Evolutionary conservation across 2,329 filamentous ascomycete species (phyloP).

Genomic region (Leptographium flavum): DNA sequence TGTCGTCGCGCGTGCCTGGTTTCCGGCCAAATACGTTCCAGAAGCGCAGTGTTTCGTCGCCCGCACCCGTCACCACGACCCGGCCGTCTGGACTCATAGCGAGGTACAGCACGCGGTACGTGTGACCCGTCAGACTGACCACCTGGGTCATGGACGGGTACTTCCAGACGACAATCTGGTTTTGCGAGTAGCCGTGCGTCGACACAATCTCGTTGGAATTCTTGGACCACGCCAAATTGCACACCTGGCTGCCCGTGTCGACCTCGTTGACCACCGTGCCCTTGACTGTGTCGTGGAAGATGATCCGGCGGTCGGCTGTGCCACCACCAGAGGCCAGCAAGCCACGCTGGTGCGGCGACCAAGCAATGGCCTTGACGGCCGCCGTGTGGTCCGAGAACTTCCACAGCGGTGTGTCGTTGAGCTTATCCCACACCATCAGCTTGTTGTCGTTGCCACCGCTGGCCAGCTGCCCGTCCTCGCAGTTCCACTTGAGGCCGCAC

Average conservation of each 20-base stretch:
- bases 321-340: constrained; percentile 91
- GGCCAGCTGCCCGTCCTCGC: constrained; percentile 85
- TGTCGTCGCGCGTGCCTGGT: constrained; percentile 55
- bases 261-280: constrained; percentile 72
- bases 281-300: constrained; percentile 93
- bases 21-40: constrained; percentile 92
- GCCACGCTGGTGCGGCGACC: constrained; percentile 91
- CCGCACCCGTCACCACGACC: constrained; percentile 87
- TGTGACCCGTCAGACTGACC: constrained; percentile 87
- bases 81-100: constrained; percentile 95
- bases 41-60: constrained; percentile 89
- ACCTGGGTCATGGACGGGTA: constrained; percentile 98
- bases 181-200: constrained; percentile 94
- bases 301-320: constrained; percentile 89
- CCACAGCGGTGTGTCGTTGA: constrained; percentile 81
- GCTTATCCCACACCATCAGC: constrained; percentile 94
- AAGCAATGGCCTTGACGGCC: constrained; percentile 93
- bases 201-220: constrained; percentile 96
- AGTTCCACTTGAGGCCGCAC: constrained; percentile 93
- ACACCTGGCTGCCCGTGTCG: constrained; percentile 97
- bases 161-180: constrained; percentile 99
- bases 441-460: constrained; percentile 98
- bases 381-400: constrained; percentile 92
- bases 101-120: constrained; percentile 80
- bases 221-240: constrained; percentile 92